Percentiles rank a stretch among this genome's conserved stretches.
Conservation (phyloP, 1,284 basidiomycete genomes). For the Tilletia indica region DNA sequence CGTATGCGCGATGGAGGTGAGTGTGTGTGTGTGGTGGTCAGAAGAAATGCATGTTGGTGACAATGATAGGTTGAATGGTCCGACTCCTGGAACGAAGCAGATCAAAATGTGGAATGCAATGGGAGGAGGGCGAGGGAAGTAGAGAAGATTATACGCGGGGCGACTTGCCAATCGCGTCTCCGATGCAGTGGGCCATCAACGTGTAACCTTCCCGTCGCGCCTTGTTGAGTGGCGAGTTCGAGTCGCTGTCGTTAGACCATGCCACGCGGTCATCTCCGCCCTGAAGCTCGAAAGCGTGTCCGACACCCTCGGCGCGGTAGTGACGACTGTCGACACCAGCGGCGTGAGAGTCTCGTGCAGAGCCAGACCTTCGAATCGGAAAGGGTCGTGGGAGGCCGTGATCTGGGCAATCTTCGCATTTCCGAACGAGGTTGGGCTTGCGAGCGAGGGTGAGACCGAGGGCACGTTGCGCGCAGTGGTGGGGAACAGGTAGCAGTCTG, state of each 20-base stretch:
- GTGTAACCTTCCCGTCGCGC: conserved; percentile 4
- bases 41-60: too few relatives aligned
- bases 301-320: conserved; percentile 45
- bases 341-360: conserved; percentile 9
- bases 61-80: too few relatives aligned
- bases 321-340: conserved; percentile 43
- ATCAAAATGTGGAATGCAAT: too few relatives aligned
- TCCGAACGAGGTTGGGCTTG: neutral
- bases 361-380: conserved; percentile 12
- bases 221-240: conserved; percentile 5
- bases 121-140: too few relatives aligned
- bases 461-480: neutral
- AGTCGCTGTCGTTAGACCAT: conserved; percentile 1
- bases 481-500: neutral
- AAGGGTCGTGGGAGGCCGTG: conserved; percentile 14
- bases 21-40: too few relatives aligned
- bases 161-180: conserved; percentile 22
- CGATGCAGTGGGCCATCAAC: conserved; percentile 10
- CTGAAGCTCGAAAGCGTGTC: conserved; percentile 16
- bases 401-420: neutral
- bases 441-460: conserved; percentile 8
- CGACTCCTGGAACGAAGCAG: too few relatives aligned
- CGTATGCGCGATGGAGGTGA: too few relatives aligned
- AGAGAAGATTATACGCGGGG: conserved; percentile 20
- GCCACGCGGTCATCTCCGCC: conserved; percentile 13